Base-by-base conservation (phyloP, 2,329 filamentous ascomycete genomes). In the Sporothrix sp. region DNA sequence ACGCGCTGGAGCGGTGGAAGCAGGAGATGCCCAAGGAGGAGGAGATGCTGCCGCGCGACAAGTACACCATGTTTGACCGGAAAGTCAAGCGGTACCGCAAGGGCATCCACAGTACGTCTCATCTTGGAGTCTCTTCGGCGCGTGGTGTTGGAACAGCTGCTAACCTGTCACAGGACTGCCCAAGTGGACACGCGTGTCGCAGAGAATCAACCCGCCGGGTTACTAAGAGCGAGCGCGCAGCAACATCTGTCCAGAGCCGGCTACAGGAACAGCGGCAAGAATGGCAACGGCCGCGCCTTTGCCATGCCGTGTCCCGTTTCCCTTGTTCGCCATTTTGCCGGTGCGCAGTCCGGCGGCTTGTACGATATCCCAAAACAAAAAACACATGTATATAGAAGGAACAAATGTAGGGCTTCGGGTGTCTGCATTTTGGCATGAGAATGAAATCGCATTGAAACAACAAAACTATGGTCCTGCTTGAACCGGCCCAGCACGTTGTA, bases 1-100 rank as follows among this genome's bases (percentile, higher is more conserved):
- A 88, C 70, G 76, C 87, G 49, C 74, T 98, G 53, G 85, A 95
- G 67, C 73, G 83, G 63, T 98, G 93, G 93, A 95, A 93, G 74
- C 76, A 77, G 33, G 88, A 95, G 69, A 98, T 98, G 93, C 93
- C 93, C 20, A 85, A 81, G 23, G 93, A 98, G 75, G 78, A 81
- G 62, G 89, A 97, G 75, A 98, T 98, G 93, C 66, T 95, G 66
- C 85, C 93, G 42, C 85, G 81, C 69, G 93, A 98, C 72, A 98
- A 98, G 72, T 98, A 98, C 72, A 95, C 88, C 25, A 85, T 98
- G 62, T 98, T 97, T 69, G 91, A 95, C 69, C 83, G 90, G 61
- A 96, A 97, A 70, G 89, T 86, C 66, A 95, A 90, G 81, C 83
- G 80, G 61, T 98, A 97, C 68, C 78, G 93, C 65, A 98, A 98